phyloP scores from a whole-genome alignment of 306 rosid genomes.

The Cucumis cinereus region DNA sequence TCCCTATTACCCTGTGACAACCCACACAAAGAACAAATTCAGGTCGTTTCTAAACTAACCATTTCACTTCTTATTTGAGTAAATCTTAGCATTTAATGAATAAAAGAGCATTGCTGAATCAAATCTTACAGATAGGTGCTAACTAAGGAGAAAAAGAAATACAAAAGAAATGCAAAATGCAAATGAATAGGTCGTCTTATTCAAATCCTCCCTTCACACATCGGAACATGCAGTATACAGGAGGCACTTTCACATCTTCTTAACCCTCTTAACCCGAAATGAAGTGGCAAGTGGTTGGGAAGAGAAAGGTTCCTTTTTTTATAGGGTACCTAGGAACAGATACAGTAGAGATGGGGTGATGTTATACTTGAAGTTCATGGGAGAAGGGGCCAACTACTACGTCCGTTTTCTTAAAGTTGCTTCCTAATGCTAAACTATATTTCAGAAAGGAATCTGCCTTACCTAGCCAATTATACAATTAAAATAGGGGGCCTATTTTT shows the following conservation, averaged over 20 bases:
- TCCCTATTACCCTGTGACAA: slow-evolving; percentile 5
- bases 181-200: no score
- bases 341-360: no score
- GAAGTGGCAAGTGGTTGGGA: no score
- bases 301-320: no score
- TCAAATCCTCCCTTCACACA: no score
- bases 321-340: no score
- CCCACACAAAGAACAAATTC: not conserved
- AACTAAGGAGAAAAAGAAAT: not conserved
- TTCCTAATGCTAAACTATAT: not conserved
- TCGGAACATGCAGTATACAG: no score
- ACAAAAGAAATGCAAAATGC: not conserved
- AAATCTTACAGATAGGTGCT: not conserved
- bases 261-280: no score
- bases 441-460: not conserved
- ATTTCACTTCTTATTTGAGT: not conserved
- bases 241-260: no score
- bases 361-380: not conserved
- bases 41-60: not conserved
- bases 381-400: not conserved
- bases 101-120: not conserved
- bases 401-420: not conserved
- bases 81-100: not conserved
- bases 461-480: not conserved
- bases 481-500: not conserved